Base-by-base conservation (phyloP, 2,329 filamentous ascomycete species). In the Fusarium chuoi region DNA sequence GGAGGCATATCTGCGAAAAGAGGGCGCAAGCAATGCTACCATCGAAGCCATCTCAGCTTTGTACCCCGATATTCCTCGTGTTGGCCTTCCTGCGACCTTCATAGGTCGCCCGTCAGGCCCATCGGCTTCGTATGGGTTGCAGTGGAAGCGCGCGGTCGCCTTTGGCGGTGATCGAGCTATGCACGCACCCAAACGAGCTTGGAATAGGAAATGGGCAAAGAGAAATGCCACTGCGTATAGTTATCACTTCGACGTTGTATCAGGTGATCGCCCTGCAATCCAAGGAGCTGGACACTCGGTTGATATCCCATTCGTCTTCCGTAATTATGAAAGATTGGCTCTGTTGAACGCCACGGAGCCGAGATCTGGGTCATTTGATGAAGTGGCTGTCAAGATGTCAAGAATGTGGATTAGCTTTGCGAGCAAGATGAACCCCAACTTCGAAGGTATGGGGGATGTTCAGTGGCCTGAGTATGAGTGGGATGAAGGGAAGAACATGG, bases 371-470 rank as follows among this genome's bases (percentile, higher is more conserved):
- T 73, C 70, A 0, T 73, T 73, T 20, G 41, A 58, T 1, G 52
- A 48, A 7, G 26, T 73, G 36, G 61, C 70, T 7, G 36, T 57
- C 0, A 49, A 65, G 17, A 74, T 74, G 36, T 60, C 71, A 8
- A 46, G 70, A 6, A 74, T 71, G 42, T 74, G 71, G 71, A 68
- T 74, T 1, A 71, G 71, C 36, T 74, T 74, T 48, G 35, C 54
- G 5, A 67, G 24, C 17, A 20, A 30, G 7, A 22, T 74, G 7
- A 36, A 62, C 4, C 71, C 70, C 4, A 74, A 74, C 11, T 67
- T 71, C 51, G 26, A 64, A 14, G 62, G 70, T 5, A 68, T 64
- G 49, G 56, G 59, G 5, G 39, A 38, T 28, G 45, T 24, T 1
- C 20, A 46, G 13, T 74, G 71, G 71, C 66, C 70, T 1, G 35